Percentiles rank a stretch among this genome's conserved stretches.
phyloP scores from a whole-genome alignment of 495 filamentous ascomycete genomes.

The Lindgomyces ingoldianus region DNA sequence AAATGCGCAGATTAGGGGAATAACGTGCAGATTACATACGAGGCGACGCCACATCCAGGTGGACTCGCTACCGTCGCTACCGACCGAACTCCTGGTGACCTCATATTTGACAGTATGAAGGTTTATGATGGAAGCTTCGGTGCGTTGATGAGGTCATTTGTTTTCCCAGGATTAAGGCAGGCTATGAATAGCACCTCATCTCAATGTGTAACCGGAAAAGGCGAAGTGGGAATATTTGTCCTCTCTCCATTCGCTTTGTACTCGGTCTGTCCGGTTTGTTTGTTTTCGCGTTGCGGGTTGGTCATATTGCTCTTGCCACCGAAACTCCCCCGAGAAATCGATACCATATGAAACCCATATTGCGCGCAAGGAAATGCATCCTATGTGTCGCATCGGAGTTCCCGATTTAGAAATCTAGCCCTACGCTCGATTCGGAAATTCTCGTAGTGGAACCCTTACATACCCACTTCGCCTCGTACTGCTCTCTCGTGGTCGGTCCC shows the following conservation, averaged over 20 bases:
- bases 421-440: slow-evolving; percentile 9
- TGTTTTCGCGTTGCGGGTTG: background rate
- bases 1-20: background rate
- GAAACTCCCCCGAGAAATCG: background rate
- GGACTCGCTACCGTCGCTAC: slow-evolving; percentile 20
- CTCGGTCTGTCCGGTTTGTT: background rate
- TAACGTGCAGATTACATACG: slow-evolving; percentile 18
- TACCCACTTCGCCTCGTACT: background rate
- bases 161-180: background rate
- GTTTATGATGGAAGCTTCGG: slow-evolving; percentile 21
- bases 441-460: background rate
- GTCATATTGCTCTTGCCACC: background rate
- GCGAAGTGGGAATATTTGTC: slow-evolving; percentile 1
- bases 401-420: slow-evolving; percentile 11
- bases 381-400: background rate
- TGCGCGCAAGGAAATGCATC: background rate
- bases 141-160: background rate
- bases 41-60: slow-evolving; percentile 18
- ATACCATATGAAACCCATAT: slow-evolving; percentile 6
- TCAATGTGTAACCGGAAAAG: background rate
- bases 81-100: background rate
- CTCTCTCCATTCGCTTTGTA: background rate
- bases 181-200: slow-evolving; percentile 23
- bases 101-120: slow-evolving; percentile 3
- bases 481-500: background rate